phyloP scores from a whole-genome alignment of 140 eudicot species.

The Flaveria floridana region DNA sequence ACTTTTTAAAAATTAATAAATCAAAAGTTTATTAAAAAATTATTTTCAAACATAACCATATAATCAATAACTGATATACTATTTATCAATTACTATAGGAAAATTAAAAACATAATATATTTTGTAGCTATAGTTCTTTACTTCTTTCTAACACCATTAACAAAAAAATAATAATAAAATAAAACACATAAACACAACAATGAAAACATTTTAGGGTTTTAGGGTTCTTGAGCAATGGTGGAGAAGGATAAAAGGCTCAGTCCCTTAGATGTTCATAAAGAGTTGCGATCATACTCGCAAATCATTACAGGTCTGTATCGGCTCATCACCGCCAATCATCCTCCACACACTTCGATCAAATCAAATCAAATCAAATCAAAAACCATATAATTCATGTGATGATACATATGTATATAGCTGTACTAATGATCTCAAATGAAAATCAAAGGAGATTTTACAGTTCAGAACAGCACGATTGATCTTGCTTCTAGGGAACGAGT shows the following conservation, averaged over 20 bases:
- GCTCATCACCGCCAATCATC: slow-evolving; percentile 31
- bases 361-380: not conserved
- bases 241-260: slow-evolving; percentile 1
- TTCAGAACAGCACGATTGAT: slow-evolving; percentile 38
- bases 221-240: not conserved
- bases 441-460: slow-evolving; percentile 16
- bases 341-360: not conserved
- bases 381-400: not conserved
- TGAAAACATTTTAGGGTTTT: not conserved
- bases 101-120: too few relatives aligned
- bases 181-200: too few relatives aligned
- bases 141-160: too few relatives aligned
- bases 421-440: slow-evolving; percentile 28
- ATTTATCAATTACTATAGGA: too few relatives aligned
- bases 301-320: slow-evolving; percentile 34
- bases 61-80: too few relatives aligned
- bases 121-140: too few relatives aligned
- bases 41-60: too few relatives aligned
- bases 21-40: too few relatives aligned
- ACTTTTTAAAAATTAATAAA: too few relatives aligned
- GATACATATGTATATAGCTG: slow-evolving; percentile 20
- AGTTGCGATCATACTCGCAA: slow-evolving; percentile 35
- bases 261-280: slow-evolving; percentile 50
- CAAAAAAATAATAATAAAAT: too few relatives aligned
- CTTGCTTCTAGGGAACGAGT: slow-evolving; percentile 50